phyloP scores from a whole-genome alignment of 345 rosid genomes.

The Syzygium grande region DNA sequence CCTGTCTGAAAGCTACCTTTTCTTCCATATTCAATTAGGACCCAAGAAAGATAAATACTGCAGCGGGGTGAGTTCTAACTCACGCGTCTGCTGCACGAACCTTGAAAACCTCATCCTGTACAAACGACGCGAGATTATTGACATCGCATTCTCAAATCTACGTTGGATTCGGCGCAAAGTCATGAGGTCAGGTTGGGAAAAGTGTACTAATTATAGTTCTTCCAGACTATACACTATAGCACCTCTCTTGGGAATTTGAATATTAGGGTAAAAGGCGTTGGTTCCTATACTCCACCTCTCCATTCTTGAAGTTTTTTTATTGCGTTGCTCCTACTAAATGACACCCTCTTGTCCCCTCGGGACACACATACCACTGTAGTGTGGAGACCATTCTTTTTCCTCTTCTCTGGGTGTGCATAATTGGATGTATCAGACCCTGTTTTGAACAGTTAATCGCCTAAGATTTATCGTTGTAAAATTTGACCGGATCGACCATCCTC shows the following conservation, averaged over 20 bases:
- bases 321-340: not conserved
- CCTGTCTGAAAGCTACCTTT: not conserved
- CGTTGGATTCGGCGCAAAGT: not conserved
- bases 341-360: not conserved
- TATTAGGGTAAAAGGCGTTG: not conserved
- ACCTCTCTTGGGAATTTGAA: not conserved
- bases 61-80: not conserved
- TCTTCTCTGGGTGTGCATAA: not conserved
- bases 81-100: not conserved
- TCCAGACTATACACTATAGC: not conserved
- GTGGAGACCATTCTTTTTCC: not conserved
- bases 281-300: not conserved
- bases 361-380: not conserved
- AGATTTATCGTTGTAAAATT: not conserved
- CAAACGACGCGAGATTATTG: not conserved
- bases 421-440: not conserved
- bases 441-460: not conserved
- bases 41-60: not conserved
- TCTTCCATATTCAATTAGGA: not conserved
- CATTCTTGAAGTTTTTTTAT: not conserved
- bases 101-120: not conserved
- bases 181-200: not conserved
- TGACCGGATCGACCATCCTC: not conserved
- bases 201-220: not conserved
- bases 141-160: not conserved